Evolutionary conservation across 768 basidiomycete genomes (phyloP).

Genomic region (Leccinum disarticulatum): DNA sequence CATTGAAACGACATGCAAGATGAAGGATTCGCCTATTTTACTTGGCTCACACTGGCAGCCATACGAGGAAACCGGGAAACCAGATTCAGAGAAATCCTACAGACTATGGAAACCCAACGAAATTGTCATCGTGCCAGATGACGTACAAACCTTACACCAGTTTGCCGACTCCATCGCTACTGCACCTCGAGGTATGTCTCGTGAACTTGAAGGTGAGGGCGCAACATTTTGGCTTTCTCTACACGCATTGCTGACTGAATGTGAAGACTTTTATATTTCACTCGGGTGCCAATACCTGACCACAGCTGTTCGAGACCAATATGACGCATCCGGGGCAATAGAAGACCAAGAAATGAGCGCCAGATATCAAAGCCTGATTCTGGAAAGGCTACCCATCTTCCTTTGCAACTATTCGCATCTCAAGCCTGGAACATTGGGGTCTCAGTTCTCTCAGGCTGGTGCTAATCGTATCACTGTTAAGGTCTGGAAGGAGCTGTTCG

Average conservation of each 20-base stretch:
- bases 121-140: conserved; percentile 74
- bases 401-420: conserved; percentile 78
- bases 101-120: conserved; percentile 64
- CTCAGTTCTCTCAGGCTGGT: conserved; percentile 49
- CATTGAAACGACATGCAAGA: conserved; percentile 31
- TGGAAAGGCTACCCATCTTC: conserved; percentile 84
- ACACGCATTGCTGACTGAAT: neutral
- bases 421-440: conserved; percentile 50
- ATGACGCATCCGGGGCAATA: conserved; percentile 53
- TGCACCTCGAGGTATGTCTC: conserved; percentile 81
- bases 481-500: conserved; percentile 57
- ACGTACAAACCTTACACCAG: conserved; percentile 69
- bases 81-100: conserved; percentile 51
- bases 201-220: conserved; percentile 79
- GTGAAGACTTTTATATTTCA: conserved; percentile 62
- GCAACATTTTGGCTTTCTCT: too few species aligned
- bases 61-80: conserved; percentile 17
- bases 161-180: conserved; percentile 71
- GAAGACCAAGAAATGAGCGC: conserved; percentile 41
- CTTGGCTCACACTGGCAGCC: conserved; percentile 55
- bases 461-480: conserved; percentile 55
- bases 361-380: conserved; percentile 54
- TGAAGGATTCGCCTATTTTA: conserved; percentile 68
- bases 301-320: conserved; percentile 69
- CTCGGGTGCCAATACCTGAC: conserved; percentile 76